Conservation (phyloP, 208 protist species). For the Trypanosoma lewisi region DNA sequence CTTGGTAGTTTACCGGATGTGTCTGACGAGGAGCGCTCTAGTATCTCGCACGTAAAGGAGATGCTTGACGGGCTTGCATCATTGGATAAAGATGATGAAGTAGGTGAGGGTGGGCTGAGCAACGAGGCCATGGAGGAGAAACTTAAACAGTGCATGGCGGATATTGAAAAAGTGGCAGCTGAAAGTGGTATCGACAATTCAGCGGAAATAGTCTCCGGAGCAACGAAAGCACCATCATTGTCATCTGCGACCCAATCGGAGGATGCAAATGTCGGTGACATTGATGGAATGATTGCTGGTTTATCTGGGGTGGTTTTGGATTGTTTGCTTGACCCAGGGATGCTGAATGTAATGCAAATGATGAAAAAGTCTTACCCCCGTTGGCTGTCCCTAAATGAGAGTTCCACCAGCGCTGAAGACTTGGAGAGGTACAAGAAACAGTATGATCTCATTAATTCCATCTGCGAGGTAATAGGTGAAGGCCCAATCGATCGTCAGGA, state of each 20-base stretch:
- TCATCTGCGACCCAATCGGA: neutral
- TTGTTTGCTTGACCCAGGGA: constrained; percentile 47
- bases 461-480: constrained; percentile 53
- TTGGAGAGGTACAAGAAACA: constrained; percentile 51
- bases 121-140: constrained; percentile 1
- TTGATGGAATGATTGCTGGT: constrained; percentile 18
- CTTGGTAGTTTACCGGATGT: constrained; percentile 13
- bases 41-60: constrained; percentile 28
- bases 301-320: constrained; percentile 50
- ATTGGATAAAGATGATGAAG: constrained; percentile 34
- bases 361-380: constrained; percentile 67
- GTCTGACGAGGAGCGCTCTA: constrained; percentile 14
- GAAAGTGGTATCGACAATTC: neutral
- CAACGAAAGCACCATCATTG: neutral
- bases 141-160: neutral
- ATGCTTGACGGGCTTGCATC: constrained; percentile 41
- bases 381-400: constrained; percentile 45
- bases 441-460: constrained; percentile 40
- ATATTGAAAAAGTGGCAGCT: constrained; percentile 3
- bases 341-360: constrained; percentile 51
- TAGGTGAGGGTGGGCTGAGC: constrained; percentile 32
- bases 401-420: constrained; percentile 37
- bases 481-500: constrained; percentile 43
- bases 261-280: neutral
- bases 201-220: neutral